Percentiles rank a stretch among this genome's conserved stretches.
Evolutionary conservation across 2,329 filamentous ascomycete genomes (phyloP).

Genomic region (Samsoniella hepiali): DNA sequence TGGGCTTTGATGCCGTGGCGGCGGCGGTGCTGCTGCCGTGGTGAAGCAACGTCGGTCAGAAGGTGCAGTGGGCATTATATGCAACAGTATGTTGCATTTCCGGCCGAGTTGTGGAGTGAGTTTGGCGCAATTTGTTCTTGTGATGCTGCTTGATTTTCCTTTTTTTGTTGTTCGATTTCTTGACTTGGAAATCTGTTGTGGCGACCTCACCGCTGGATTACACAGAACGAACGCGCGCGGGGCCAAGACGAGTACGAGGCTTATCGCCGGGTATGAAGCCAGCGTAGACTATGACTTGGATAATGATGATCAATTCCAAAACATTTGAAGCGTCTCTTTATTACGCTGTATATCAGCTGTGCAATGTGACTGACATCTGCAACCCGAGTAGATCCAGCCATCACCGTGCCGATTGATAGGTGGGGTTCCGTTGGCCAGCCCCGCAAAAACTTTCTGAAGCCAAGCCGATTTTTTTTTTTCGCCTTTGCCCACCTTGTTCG

Average conservation of each 20-base stretch:
- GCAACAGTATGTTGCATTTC: conserved; percentile 9
- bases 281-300: not conserved
- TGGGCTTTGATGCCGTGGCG: not conserved
- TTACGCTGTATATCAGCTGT: not conserved
- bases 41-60: conserved; percentile 12
- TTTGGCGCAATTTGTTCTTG: not conserved
- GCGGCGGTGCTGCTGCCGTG: not conserved
- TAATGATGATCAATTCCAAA: not conserved
- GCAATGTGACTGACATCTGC: too few relatives aligned
- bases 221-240: not conserved
- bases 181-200: not conserved
- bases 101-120: not conserved
- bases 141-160: not conserved
- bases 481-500: too few relatives aligned
- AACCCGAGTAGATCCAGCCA: too few relatives aligned
- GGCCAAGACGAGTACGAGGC: not conserved
- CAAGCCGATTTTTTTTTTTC: not conserved
- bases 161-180: not conserved
- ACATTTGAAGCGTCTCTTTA: not conserved
- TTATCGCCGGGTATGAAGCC: not conserved
- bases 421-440: not conserved
- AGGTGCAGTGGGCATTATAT: conserved; percentile 17
- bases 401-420: not conserved
- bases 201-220: not conserved
- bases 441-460: conserved; percentile 4